Evolutionary conservation across 2,329 filamentous ascomycete species (phyloP).

Genomic region (Incumbomyces delicatus): DNA sequence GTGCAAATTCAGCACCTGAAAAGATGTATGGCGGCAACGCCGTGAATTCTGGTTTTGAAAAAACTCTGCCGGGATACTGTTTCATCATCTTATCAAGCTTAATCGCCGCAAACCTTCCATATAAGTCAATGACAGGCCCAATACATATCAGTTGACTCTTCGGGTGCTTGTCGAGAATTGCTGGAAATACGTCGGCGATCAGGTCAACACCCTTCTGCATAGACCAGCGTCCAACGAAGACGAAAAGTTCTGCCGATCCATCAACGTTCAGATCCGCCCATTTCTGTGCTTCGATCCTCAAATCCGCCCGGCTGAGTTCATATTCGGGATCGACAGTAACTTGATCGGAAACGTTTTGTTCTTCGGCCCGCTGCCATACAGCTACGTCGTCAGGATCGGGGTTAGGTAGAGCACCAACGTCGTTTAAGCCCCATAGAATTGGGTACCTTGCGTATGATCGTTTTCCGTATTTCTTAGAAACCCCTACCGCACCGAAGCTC

Average conservation of each 20-base stretch:
- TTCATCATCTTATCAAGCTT: slow-evolving; percentile 48
- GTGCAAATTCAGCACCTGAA: slow-evolving; percentile 49
- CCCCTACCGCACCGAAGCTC: slow-evolving; percentile 50
- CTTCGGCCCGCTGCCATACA: slow-evolving; percentile 35
- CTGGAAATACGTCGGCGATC: slow-evolving; percentile 51
- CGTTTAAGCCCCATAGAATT: slow-evolving; percentile 49
- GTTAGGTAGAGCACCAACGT: slow-evolving; percentile 46
- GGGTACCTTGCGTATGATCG: slow-evolving; percentile 48
- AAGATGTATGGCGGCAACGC: slow-evolving; percentile 50
- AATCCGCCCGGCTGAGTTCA: slow-evolving; percentile 38
- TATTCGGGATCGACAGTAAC: slow-evolving; percentile 37
- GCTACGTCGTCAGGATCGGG: slow-evolving; percentile 48
- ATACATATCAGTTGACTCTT: slow-evolving; percentile 46
- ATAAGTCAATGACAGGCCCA: slow-evolving; percentile 49
- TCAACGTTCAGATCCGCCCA: slow-evolving; percentile 48
- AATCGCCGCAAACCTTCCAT: slow-evolving; percentile 49
- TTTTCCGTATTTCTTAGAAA: slow-evolving; percentile 50
- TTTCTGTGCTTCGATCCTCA: slow-evolving; percentile 46
- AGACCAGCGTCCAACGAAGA: slow-evolving; percentile 51
- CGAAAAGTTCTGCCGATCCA: slow-evolving; percentile 46
- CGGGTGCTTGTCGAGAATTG: slow-evolving; percentile 44
- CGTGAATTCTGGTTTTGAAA: slow-evolving; percentile 51
- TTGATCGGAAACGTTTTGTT: slow-evolving; percentile 12
- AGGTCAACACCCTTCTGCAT: slow-evolving; percentile 49
- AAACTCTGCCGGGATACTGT: slow-evolving; percentile 47